Conservation (phyloP, 495 filamentous ascomycete species). For the Annulohypoxylon maeteangense region DNA sequence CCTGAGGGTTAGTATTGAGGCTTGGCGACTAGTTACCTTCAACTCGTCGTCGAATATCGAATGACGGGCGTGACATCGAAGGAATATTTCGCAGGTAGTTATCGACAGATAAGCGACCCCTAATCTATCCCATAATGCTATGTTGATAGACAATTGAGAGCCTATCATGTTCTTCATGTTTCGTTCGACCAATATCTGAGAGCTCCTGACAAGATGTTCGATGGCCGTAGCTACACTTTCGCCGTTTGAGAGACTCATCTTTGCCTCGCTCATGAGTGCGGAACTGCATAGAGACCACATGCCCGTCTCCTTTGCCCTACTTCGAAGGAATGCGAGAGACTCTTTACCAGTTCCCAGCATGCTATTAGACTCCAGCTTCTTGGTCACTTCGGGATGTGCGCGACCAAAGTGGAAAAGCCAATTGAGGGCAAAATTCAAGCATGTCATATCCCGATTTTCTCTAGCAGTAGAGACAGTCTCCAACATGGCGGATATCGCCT, state of each 20-base stretch:
- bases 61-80: slow-evolving; percentile 72
- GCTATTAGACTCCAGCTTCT: slow-evolving; percentile 73
- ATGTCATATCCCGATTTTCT: slow-evolving; percentile 91
- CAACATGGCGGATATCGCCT: slow-evolving; percentile 92
- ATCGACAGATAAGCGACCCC: slow-evolving; percentile 74
- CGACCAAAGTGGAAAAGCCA: slow-evolving; percentile 98
- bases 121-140: slow-evolving; percentile 79
- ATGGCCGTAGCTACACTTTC: slow-evolving; percentile 81
- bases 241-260: slow-evolving; percentile 76
- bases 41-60: slow-evolving; percentile 82
- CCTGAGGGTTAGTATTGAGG: slow-evolving; percentile 56
- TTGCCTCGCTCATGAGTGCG: slow-evolving; percentile 86
- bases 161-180: slow-evolving; percentile 78
- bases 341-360: slow-evolving; percentile 84
- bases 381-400: slow-evolving; percentile 80
- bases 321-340: slow-evolving; percentile 82
- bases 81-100: slow-evolving; percentile 77
- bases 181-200: slow-evolving; percentile 81
- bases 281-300: slow-evolving; percentile 90
- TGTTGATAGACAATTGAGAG: slow-evolving; percentile 74
- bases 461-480: slow-evolving; percentile 91
- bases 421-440: slow-evolving; percentile 93
- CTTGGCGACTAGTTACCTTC: slow-evolving; percentile 63
- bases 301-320: slow-evolving; percentile 86
- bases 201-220: slow-evolving; percentile 82